These are phyloP conservation scores for Clarireedia monteithiana DNA, from an alignment of 2,329 filamentous ascomycete species.

Conservation along the genomic window DNA sequence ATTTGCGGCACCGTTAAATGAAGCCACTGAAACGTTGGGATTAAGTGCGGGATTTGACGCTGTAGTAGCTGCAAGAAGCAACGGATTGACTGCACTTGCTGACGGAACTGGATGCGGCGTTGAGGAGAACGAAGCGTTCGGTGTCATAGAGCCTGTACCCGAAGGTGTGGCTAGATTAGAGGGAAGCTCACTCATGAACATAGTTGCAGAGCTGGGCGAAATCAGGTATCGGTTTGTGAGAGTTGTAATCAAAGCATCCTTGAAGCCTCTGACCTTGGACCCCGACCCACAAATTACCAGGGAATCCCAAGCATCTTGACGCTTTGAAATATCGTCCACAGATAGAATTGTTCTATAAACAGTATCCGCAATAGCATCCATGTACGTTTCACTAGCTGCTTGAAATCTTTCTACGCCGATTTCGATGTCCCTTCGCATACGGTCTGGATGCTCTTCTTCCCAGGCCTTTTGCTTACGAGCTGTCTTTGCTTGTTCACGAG, in stretches of 20 bases:
- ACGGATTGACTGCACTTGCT: conserved; percentile 69
- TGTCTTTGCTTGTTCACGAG: conserved; percentile 24
- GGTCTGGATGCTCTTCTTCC: conserved; percentile 38
- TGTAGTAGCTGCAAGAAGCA: conserved; percentile 84
- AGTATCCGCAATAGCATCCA: conserved; percentile 76
- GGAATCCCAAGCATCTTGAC: conserved; percentile 84
- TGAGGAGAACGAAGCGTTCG: conserved; percentile 42
- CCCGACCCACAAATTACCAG: conserved; percentile 90
- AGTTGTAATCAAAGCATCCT: conserved; percentile 76
- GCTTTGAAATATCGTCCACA: conserved; percentile 77
- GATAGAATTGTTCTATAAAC: conserved; percentile 78
- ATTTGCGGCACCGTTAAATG: conserved; percentile 24
- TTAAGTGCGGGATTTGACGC: conserved; percentile 35
- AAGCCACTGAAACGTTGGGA: conserved; percentile 32
- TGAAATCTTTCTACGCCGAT: conserved; percentile 69
- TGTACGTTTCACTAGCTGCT: conserved; percentile 60
- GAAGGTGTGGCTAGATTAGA: conserved; percentile 87
- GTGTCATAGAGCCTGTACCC: conserved; percentile 87
- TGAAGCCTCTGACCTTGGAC: conserved; percentile 65
- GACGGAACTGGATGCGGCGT: conserved; percentile 47
- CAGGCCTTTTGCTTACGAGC: conserved; percentile 25
- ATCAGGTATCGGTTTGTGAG: conserved; percentile 79
- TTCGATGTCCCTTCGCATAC: conserved; percentile 60
- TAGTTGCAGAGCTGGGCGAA: conserved; percentile 86
- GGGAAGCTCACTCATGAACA: conserved; percentile 94